Evolutionary conservation across 176 grass and related monocot genomes (phyloP).

Genomic region (Raddia guianensis): DNA sequence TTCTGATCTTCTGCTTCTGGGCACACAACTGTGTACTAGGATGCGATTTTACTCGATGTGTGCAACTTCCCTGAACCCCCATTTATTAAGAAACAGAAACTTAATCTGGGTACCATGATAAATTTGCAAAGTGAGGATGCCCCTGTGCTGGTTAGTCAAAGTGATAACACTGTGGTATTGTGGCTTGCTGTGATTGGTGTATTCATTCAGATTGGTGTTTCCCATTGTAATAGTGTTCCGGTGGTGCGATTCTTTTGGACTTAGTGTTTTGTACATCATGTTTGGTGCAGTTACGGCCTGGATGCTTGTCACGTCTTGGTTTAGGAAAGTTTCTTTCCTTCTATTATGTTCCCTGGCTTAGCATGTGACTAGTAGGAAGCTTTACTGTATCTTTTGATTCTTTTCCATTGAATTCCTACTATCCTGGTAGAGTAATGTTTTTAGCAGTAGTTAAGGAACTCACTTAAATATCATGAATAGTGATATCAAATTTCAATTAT

Average conservation of each 20-base stretch:
- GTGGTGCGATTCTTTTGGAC: background rate
- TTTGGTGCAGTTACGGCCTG: background rate
- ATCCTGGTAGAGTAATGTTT: background rate
- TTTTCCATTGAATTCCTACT: background rate
- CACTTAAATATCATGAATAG: background rate
- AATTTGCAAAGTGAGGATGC: background rate
- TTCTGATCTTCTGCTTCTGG: background rate
- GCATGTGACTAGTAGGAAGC: background rate
- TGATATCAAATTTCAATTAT: background rate
- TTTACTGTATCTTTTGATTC: background rate
- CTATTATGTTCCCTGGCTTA: background rate
- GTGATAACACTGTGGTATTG: background rate
- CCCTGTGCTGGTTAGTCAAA: slow-evolving; percentile 2
- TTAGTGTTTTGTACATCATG: background rate
- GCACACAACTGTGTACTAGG: background rate
- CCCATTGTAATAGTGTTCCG: background rate
- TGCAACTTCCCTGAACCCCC: background rate
- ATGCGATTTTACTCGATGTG: background rate
- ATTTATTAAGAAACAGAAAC: background rate
- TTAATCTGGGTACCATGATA: background rate
- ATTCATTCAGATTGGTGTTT: background rate
- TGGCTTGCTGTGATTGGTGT: background rate
- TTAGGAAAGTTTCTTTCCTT: background rate
- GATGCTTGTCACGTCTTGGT: background rate
- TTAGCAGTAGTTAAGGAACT: background rate